Conservation (phyloP, 1,139 yeast genomes). For the Taphrina populina region DNA sequence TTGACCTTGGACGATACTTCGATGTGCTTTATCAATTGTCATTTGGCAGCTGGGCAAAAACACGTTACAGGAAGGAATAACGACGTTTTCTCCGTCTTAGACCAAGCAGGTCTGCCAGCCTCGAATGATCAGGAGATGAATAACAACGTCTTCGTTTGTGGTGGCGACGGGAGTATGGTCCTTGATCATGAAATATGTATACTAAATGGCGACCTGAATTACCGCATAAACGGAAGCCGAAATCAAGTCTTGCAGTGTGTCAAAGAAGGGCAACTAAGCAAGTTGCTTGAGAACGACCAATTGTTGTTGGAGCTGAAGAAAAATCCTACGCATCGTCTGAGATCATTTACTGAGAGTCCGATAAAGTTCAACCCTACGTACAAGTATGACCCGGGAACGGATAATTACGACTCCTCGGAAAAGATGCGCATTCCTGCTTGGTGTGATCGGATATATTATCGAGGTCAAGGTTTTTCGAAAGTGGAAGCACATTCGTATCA, state of each 20-base stretch:
- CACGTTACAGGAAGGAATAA: conserved; percentile 78
- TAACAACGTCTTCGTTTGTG: conserved; percentile 50
- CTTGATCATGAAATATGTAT: conserved; percentile 81
- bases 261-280: conserved; percentile 53
- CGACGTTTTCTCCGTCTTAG: conserved; percentile 70
- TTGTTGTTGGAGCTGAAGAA: conserved; percentile 66
- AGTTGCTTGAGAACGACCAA: conserved; percentile 72
- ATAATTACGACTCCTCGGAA: conserved; percentile 77
- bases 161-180: conserved; percentile 53
- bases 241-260: conserved; percentile 64
- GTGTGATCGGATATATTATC: conserved; percentile 84
- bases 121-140: conserved; percentile 50
- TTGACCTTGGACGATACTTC: conserved; percentile 72
- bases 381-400: conserved; percentile 82
- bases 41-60: conserved; percentile 84
- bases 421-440: conserved; percentile 94
- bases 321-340: conserved; percentile 62
- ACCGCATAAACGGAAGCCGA: conserved; percentile 68
- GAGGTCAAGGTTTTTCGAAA: conserved; percentile 48
- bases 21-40: conserved; percentile 79
- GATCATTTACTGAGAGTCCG: conserved; percentile 67
- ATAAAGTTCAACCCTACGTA: conserved; percentile 84
- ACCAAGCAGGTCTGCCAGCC: conserved; percentile 50
- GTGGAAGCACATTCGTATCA: conserved; percentile 41
- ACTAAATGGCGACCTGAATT: conserved; percentile 93